Evolutionary conservation across 495 filamentous ascomycete species (phyloP), one percentile per base, ranked within the genome.

Genomic region (Tuber brumale): DNA sequence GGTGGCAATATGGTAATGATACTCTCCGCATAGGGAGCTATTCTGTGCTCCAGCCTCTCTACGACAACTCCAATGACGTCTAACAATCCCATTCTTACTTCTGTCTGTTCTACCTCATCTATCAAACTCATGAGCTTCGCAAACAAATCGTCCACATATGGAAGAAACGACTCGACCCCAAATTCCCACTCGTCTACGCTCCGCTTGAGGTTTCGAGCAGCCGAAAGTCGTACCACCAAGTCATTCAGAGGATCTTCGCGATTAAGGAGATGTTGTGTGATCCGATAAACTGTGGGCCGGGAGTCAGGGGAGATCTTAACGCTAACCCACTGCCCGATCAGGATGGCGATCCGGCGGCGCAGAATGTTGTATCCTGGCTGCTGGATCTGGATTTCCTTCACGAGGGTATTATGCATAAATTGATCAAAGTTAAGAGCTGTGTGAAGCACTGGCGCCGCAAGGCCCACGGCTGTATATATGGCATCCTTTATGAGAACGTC

Each of bases 151-250:
- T 90, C 85, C 0, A 93, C 91, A 81, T 89, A 97, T 3, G 93
- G 92, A 74, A 91, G 77, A 83, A 97, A 97, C 14, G 83, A 79
- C 31, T 91, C 88, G 0, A 89, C 83, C 5, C 86, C 85, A 81
- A 97, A 97, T n/a, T 92, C 91, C 82, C 92, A 94, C 8, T 94
- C 92, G 70, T 95, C 90, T n/a, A 92, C 87, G 42, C 96, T 87
- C 45, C 87, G 85, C 82, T 90, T 91, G 41, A 99, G 88, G 81
- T 96, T 92, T 74, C 93, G 88, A 16, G 93, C 95, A 8, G 95
- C 92, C 0, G 95, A 97, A 57, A 97, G 90, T 19, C 94, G 91
- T 45, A 99, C 95, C 9, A 97, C 93, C 69, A 93, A 87, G 81
- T 99, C 95, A 81, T 99, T 99, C 77, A 90, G 86, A 1, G 88